Conservation (phyloP, 805 yeast genomes). For the Clavispora asparagi region DNA sequence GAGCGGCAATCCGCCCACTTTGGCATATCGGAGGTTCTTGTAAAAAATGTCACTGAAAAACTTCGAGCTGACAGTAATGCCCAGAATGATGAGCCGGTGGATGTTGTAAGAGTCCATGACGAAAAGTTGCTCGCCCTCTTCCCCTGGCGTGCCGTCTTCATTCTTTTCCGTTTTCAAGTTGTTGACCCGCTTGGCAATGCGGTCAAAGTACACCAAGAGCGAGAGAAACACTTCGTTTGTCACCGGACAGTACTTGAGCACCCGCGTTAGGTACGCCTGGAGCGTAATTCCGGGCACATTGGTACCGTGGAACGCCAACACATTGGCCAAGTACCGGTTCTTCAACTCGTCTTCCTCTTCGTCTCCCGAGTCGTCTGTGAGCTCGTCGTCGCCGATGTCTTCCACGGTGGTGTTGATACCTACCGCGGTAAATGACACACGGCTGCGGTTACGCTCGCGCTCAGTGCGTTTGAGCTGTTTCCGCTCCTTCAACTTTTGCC, state of each 20-base stretch:
- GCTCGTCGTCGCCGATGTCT: constrained; percentile 19
- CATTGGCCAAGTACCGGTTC: constrained; percentile 56
- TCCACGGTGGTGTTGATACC: constrained; percentile 14
- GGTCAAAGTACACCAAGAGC: constrained; percentile 85
- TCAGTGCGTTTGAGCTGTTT: constrained; percentile 23
- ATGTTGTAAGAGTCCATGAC: constrained; percentile 96
- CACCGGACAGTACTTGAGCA: constrained; percentile 95
- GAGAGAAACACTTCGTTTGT: constrained; percentile 94
- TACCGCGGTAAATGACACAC: constrained; percentile 7
- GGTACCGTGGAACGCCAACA: constrained; percentile 90
- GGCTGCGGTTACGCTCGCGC: constrained; percentile 6
- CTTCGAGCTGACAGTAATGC: constrained; percentile 92
- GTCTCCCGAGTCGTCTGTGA: constrained; percentile 14
- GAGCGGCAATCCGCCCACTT: constrained; percentile 90
- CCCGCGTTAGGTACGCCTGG: constrained; percentile 83
- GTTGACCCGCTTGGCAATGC: constrained; percentile 83
- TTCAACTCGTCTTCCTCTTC: constrained; percentile 40
- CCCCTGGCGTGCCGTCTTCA: constrained; percentile 18
- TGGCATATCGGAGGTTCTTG: constrained; percentile 90
- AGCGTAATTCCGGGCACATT: constrained; percentile 94
- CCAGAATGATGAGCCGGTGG: constrained; percentile 89
- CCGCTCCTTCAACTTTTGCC: constrained; percentile 35
- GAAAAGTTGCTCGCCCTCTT: constrained; percentile 54
- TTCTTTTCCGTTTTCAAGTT: constrained; percentile 27
- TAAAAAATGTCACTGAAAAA: constrained; percentile 92